Evolutionary conservation across 2,329 filamentous ascomycete species (phyloP).

Genomic region (Trichocomaceae sp.): DNA sequence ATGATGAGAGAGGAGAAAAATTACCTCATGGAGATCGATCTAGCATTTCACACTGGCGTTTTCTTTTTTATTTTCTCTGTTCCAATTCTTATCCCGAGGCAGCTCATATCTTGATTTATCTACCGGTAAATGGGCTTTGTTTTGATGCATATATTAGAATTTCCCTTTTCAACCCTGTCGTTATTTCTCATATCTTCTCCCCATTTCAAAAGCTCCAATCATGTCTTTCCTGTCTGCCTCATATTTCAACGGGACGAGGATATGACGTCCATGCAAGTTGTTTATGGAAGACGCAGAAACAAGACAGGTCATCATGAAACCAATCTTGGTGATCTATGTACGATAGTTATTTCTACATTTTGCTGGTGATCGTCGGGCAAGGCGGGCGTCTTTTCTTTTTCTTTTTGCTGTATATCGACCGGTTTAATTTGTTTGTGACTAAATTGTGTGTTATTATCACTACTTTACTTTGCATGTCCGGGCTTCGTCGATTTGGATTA

Average conservation of each 20-base stretch:
- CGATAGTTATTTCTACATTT: slow-evolving; percentile 4
- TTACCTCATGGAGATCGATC: not conserved
- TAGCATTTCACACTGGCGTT: not conserved
- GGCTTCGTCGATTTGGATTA: not conserved
- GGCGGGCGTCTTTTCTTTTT: slow-evolving; percentile 7
- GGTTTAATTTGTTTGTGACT: not conserved
- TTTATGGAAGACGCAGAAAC: slow-evolving; percentile 11
- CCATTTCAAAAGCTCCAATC: not conserved
- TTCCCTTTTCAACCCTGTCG: slow-evolving; percentile 9
- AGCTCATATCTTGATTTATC: not conserved
- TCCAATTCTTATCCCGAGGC: not conserved
- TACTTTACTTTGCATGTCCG: not conserved
- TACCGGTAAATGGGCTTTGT: not conserved
- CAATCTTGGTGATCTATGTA: slow-evolving; percentile 1
- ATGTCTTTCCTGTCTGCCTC: not conserved
- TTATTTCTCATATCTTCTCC: slow-evolving; percentile 7
- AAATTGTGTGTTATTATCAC: not conserved
- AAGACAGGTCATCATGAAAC: slow-evolving; percentile 3
- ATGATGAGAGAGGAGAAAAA: not conserved
- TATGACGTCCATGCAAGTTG: not conserved
- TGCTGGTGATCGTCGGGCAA: slow-evolving; percentile 10
- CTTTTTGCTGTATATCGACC: not conserved
- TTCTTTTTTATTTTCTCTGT: not conserved
- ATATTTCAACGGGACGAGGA: not conserved
- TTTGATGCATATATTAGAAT: slow-evolving; percentile 5